Evolutionary conservation across 495 filamentous ascomycete species (phyloP), one percentile per base, ranked within the genome.

Genomic region (Tetracladium setigerum): DNA sequence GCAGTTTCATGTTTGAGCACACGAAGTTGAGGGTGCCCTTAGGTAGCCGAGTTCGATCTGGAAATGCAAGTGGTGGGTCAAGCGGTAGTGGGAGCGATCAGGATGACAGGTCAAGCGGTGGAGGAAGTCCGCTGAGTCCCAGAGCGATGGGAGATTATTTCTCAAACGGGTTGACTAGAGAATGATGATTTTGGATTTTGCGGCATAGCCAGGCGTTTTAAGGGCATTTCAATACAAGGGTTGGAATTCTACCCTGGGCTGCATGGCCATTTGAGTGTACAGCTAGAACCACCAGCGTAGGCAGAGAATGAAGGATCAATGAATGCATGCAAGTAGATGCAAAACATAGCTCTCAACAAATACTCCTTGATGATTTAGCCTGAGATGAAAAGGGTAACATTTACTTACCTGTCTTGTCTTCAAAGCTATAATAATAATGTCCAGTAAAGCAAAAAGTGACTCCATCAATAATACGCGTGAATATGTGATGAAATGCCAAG

Each of bases 1-100:
- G 52, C n/a, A 74, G 73, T 38, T 70, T 74, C 44, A 66, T 73
- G 59, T 69, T 68, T 53, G 62, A 64, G 22, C 62, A 64, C 12
- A 59, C 66, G 19, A 70, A 73, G 40, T 64, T 79, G 12, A 75
- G 72, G 42, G 63, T 76, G 15, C 71, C 76, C 64, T 79, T 11
- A 75, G 72, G 42, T 62, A 75, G 15, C 71, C 75, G 8, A 57
- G 65, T 16, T 59, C 61, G n/a, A 64, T 59, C 14, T 54, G 53
- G 42, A 68, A 54, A 49, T 46, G 55, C 41, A 2, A 31, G 14
- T 8, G 35, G 46, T 44, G 30, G 46, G 22, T 41, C 16, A 8
- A 13, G 35, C n/a, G 22, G 22, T 33, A 22, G 27, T 17, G 41
- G 40, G 19, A 49, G 41, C 33, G 56, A 53, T 11, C 36, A 27